These are phyloP conservation scores for Termitomyces sp. DNA, from an alignment of 768 basidiomycete genomes.

Conservation along the genomic window DNA sequence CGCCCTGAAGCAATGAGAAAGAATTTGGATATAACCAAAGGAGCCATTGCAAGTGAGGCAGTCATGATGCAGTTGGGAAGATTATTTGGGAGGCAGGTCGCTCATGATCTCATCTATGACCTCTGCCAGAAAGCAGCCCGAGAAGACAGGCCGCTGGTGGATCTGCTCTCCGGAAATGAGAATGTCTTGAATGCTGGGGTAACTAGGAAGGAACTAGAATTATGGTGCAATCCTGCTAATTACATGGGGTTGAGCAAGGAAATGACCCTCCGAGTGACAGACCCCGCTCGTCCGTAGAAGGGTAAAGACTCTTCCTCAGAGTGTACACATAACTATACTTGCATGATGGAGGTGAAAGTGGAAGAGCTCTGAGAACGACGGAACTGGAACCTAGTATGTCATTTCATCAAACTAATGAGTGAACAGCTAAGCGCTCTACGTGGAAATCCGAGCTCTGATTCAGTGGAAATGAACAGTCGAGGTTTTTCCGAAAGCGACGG, in stretches of 20 bases:
- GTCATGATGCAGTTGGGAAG: constrained; percentile 46
- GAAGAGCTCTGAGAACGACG: too few species aligned
- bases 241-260: constrained; percentile 36
- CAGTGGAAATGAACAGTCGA: too few species aligned
- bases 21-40: constrained; percentile 37
- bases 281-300: not conserved
- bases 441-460: too few species aligned
- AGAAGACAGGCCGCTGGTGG: constrained; percentile 28
- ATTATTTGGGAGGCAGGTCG: constrained; percentile 39
- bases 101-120: constrained; percentile 42
- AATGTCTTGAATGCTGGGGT: constrained; percentile 25
- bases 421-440: too few species aligned
- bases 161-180: constrained; percentile 28
- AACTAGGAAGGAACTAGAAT: constrained; percentile 22
- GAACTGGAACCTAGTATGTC: too few species aligned
- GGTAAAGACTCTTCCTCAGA: too few species aligned
- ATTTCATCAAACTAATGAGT: too few species aligned
- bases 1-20: constrained; percentile 35
- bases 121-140: constrained; percentile 30
- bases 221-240: constrained; percentile 34
- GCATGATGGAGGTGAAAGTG: too few species aligned
- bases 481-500: too few species aligned
- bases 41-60: constrained; percentile 40
- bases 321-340: too few species aligned
- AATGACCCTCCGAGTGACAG: constrained; percentile 24